Conservation (phyloP, 768 basidiomycete species). For the Lactifluus subvellereus region DNA sequence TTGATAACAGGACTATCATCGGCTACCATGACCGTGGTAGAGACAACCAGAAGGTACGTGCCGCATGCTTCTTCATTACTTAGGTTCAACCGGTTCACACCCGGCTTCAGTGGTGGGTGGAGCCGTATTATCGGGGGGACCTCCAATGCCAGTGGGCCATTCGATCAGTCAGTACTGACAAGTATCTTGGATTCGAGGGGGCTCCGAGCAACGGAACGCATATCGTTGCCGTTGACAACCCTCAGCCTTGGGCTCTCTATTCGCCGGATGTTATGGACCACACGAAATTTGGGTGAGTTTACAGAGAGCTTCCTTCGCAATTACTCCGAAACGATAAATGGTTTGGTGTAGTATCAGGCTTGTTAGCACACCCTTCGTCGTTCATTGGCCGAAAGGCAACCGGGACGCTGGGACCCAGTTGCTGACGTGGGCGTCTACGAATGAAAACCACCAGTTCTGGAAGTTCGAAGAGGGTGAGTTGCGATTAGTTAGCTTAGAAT, state of each 20-base stretch:
- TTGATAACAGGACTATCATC: background rate
- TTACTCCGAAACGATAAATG: too few species aligned
- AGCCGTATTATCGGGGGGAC: background rate
- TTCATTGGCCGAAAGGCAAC: background rate
- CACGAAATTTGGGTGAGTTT: background rate
- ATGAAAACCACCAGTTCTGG: background rate
- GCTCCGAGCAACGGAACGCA: background rate
- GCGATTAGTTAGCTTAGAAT: background rate
- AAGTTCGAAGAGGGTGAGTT: background rate
- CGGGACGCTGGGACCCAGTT: background rate
- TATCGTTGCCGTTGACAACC: background rate
- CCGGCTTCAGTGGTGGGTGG: background rate
- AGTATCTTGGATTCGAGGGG: background rate
- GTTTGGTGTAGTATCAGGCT: too few species aligned
- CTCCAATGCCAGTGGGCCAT: background rate
- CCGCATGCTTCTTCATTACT: background rate
- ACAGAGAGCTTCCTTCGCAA: too few species aligned
- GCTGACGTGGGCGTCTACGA: background rate
- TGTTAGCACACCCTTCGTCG: background rate
- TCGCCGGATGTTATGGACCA: background rate
- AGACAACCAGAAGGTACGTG: background rate
- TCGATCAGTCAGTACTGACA: background rate
- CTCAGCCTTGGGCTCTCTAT: background rate
- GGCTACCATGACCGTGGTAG: background rate
- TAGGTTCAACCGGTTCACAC: background rate